Evolutionary conservation across 768 basidiomycete genomes (phyloP).

Genomic region (Butyriboletus loyo): DNA sequence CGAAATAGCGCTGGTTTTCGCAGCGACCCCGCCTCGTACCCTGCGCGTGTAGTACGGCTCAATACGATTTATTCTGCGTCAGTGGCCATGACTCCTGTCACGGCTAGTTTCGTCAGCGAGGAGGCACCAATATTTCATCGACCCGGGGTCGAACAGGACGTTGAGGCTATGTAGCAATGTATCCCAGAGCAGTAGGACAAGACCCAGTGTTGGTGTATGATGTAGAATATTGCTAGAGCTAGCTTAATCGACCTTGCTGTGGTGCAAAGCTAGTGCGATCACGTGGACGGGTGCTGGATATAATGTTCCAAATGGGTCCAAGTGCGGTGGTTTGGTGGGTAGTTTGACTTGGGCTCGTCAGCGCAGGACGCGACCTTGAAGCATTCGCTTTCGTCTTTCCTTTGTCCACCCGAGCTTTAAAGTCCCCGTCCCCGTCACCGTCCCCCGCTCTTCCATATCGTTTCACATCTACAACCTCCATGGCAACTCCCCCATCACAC

Average conservation of each 20-base stretch:
- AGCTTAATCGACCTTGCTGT: conserved; percentile 2
- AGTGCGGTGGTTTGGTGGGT: conserved; percentile 18
- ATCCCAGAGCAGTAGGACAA: neutral
- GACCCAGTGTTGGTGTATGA: neutral
- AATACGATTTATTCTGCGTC: neutral
- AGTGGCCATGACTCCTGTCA: neutral
- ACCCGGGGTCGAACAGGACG: neutral
- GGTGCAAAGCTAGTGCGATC: conserved; percentile 11
- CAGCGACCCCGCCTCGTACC: neutral
- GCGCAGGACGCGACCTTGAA: conserved; percentile 37
- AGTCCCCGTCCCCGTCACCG: neutral
- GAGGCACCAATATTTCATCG: neutral
- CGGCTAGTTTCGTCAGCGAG: neutral
- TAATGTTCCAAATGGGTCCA: conserved; percentile 31
- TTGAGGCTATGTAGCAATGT: neutral
- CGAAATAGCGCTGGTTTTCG: neutral
- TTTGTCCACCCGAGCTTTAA: conserved; percentile 9
- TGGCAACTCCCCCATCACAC: conserved; percentile 22
- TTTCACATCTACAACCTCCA: conserved; percentile 2
- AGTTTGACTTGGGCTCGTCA: conserved; percentile 28
- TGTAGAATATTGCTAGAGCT: neutral
- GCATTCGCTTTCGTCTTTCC: conserved; percentile 11
- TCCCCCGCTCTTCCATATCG: neutral
- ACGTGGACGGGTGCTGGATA: conserved; percentile 17
- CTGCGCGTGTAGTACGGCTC: neutral